Evolutionary conservation across 2,329 filamentous ascomycete genomes (phyloP), one percentile per base, ranked within the genome.

Genomic region (Ilyonectria sp.): DNA sequence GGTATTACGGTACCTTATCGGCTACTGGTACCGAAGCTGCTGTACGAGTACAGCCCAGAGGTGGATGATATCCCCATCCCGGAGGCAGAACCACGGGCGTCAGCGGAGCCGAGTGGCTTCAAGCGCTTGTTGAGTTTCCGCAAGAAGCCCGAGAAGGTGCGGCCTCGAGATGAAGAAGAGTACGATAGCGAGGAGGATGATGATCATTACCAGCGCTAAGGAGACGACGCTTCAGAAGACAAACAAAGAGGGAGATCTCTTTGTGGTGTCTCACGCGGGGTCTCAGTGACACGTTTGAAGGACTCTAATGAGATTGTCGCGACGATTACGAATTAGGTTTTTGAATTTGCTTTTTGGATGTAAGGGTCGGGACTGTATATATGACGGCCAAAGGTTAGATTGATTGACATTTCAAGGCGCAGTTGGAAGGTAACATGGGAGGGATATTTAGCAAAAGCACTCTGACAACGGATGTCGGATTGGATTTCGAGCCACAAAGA

Each of bases 1-100:
- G 97, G 96, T 15, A 94, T 94, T 70, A 99, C 96, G 0, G 89
- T 90, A 57, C 94, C 94, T 9, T 99, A 99, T 79, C 87, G 94
- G 44, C 83, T 99, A 6, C 86, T 98, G 2, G 91, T 99, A 6
- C 96, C 97, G 11, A 90, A 90, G 60, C 83, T 99, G 58, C 87
- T 86, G 80, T 91, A 91, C 64, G 86, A 88, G 58, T 86, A 88
- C 67, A 78, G 82, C 17, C 77, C 78, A 2, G 82, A 82, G 59
- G 81, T 83, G 5, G 80, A 83, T n/a, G 78, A 80, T 6, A 59
- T 65, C 13, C 56, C 65, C 15, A 37, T n/a, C 11, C 33, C 47
- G 2, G 37, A 57, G 15, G 57, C 65, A n/a, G 68, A 35, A 54
- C 55, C 71, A 62, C 47, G 68, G 19, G 68, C 69, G 23, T 67